Conservation (phyloP, 441 rosid species). For the Aquilaria agallochum region DNA sequence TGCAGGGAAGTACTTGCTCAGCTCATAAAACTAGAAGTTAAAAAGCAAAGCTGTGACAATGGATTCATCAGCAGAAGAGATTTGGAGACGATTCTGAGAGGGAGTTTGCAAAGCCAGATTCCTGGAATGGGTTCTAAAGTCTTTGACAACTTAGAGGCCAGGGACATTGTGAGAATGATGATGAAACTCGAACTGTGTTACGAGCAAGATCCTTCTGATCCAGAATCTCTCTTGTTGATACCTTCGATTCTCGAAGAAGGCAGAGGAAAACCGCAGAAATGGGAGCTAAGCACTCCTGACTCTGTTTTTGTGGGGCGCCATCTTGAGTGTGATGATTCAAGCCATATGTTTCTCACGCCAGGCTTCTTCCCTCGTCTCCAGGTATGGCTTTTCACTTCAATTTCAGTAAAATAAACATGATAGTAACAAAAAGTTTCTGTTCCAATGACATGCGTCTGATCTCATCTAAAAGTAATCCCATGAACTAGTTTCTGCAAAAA, state of each 20-base stretch:
- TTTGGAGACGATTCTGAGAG: slow-evolving; percentile 73
- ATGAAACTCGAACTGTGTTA: slow-evolving; percentile 82
- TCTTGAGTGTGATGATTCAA: slow-evolving; percentile 89
- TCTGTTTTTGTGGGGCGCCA: slow-evolving; percentile 76
- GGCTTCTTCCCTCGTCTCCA: slow-evolving; percentile 94
- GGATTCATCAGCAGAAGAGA: slow-evolving; percentile 72
- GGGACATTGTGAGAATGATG: slow-evolving; percentile 77
- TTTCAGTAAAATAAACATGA: too few species aligned
- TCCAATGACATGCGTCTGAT: too few species aligned
- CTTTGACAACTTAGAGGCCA: slow-evolving; percentile 66
- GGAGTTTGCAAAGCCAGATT: slow-evolving; percentile 73
- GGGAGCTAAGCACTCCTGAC: slow-evolving; percentile 60
- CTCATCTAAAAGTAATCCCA: too few species aligned
- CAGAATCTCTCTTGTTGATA: slow-evolving; percentile 65
- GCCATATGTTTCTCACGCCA: slow-evolving; percentile 84
- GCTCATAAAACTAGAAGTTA: slow-evolving; percentile 60
- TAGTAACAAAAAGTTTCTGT: too few species aligned
- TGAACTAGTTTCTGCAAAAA: too few species aligned
- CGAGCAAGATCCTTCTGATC: slow-evolving; percentile 73
- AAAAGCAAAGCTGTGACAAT: slow-evolving; percentile 59
- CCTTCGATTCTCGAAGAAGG: slow-evolving; percentile 92
- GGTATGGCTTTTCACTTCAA: slow-evolving; percentile 27
- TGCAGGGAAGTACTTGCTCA: slow-evolving; percentile 80
- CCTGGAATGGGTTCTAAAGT: slow-evolving; percentile 88
- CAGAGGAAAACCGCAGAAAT: slow-evolving; percentile 80